Conservation (phyloP, 2,329 filamentous ascomycete genomes). For the Nakataea oryzae region DNA sequence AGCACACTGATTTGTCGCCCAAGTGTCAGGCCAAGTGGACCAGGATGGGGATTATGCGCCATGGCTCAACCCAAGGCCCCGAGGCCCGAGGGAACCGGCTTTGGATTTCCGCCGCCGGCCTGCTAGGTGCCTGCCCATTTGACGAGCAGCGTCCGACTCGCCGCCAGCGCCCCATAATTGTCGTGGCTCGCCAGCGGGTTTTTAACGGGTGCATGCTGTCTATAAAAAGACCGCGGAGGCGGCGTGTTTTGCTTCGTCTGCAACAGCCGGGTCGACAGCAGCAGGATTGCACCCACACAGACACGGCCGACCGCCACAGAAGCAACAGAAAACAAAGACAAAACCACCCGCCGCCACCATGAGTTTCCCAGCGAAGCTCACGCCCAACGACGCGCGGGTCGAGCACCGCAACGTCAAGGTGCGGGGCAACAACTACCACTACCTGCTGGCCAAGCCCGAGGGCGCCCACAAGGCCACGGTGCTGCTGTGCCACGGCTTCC, state of each 20-base stretch:
- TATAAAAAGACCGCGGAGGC: neutral
- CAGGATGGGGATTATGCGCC: too few relatives aligned
- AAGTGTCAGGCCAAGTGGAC: too few relatives aligned
- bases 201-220: neutral
- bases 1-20: too few relatives aligned
- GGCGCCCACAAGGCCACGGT: conserved; percentile 19
- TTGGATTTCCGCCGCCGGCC: neutral
- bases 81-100: neutral
- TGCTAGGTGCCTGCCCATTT: neutral
- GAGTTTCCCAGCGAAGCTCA: conserved; percentile 46
- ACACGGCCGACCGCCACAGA: too few relatives aligned
- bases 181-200: neutral
- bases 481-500: conserved; percentile 61
- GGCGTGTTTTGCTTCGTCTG: too few relatives aligned
- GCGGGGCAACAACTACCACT: conserved; percentile 62
- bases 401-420: conserved; percentile 51
- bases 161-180: neutral
- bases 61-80: neutral
- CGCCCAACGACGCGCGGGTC: conserved; percentile 55
- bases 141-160: neutral
- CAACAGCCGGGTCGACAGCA: neutral
- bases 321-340: too few relatives aligned
- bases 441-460: conserved; percentile 38
- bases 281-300: neutral
- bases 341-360: too few relatives aligned